Base-by-base conservation (phyloP, 768 basidiomycete genomes). In the Fomitopsis serialis region DNA sequence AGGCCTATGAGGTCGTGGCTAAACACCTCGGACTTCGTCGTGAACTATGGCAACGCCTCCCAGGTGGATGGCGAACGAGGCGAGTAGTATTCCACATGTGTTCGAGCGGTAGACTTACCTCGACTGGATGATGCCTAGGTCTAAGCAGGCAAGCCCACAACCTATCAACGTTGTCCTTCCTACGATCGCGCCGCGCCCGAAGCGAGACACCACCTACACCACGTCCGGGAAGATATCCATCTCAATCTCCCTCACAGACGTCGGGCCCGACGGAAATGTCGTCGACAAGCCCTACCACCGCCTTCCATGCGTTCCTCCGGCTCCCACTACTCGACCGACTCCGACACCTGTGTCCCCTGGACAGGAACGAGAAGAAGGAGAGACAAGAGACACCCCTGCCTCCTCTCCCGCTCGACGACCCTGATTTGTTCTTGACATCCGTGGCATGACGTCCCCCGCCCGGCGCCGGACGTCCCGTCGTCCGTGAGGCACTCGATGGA, bases 161-260 rank as follows among this genome's bases (percentile, higher is more conserved):
- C 58, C 25, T 47, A 60, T 29, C 37, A 15, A 15, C 15, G 57
- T 57, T 53, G 61, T 60, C 21, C 62, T 66, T 57, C 66, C 66
- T 29, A 63, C 58, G 35, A 62, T 63, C 61, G 56, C 64, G 24
- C 62, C 64, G 55, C 63, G 57, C 45, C 35, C 44, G 2, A 47
- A 51, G 21, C 59, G 56, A 52, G 59, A 40, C 43, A 63, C 63
- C n/a, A 47, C 60, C 53, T 57, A 55, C 43, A 59, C 60, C 45
- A 61, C 63, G 58, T 62, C 59, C 23, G 65, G 62, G 58, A 45
- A 56, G 48, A 60, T 66, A 27, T 67, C 66, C 36, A 61, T 66
- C 45, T 64, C 61, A 34, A 53, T 53, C 35, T 53, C 52, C 29
- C 19, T 66, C 53, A 53, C 60, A 49, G 65, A 64, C 45, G 46